Evolutionary conservation across 1,139 yeast genomes (phyloP).

Genomic region (Pichia norvegensis): DNA sequence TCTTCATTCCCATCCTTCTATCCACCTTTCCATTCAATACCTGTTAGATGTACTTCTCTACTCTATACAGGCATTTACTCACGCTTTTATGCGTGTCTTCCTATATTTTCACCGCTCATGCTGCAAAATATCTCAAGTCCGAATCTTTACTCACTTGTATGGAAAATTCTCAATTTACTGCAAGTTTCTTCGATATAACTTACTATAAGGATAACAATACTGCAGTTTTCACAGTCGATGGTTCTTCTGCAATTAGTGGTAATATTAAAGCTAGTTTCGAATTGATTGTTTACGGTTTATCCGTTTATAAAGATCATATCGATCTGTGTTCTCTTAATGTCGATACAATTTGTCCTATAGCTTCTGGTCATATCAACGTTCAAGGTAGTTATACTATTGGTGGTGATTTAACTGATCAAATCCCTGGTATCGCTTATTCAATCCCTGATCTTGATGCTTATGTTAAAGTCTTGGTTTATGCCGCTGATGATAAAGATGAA

Average conservation of each 20-base stretch:
- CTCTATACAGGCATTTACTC: not conserved
- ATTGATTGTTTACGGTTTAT: constrained; percentile 80
- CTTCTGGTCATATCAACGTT: constrained; percentile 81
- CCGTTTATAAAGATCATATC: constrained; percentile 46
- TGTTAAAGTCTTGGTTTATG: constrained; percentile 64
- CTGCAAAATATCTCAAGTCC: constrained; percentile 37
- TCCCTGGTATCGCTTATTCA: constrained; percentile 81
- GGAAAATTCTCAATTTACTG: constrained; percentile 82
- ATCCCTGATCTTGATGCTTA: constrained; percentile 93
- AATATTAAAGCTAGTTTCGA: constrained; percentile 60
- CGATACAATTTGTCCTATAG: constrained; percentile 64
- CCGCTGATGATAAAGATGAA: constrained; percentile 33
- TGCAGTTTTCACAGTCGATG: constrained; percentile 62
- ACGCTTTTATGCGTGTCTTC: not conserved
- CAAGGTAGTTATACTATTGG: constrained; percentile 43
- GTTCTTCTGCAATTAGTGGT: constrained; percentile 72
- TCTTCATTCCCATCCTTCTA: not conserved
- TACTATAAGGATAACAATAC: constrained; percentile 60
- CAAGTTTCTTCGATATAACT: constrained; percentile 73
- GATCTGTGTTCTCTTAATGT: constrained; percentile 56
- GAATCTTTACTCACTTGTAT: constrained; percentile 87
- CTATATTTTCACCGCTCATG: not conserved
- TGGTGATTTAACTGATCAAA: constrained; percentile 36
- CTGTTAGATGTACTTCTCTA: not conserved
- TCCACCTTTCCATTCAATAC: too few relatives aligned